These are phyloP conservation scores for Leccinum obscurum DNA, from an alignment of 768 basidiomycete genomes.

Conservation along the genomic window DNA sequence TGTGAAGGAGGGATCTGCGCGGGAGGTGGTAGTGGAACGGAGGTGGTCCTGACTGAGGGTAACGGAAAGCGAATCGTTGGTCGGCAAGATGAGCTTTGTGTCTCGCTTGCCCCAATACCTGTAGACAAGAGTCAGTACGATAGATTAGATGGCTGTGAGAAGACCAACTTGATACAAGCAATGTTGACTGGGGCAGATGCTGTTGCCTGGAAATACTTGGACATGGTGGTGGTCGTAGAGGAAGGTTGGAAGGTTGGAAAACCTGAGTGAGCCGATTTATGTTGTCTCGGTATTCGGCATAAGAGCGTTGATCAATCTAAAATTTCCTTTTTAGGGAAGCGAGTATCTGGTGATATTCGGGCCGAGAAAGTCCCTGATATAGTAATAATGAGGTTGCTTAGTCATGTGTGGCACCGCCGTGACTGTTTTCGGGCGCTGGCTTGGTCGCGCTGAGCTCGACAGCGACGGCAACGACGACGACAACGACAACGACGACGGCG, in stretches of 20 bases:
- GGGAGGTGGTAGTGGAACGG: conserved; percentile 89
- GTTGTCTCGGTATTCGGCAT: conserved; percentile 13
- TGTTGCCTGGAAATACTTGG: conserved; percentile 73
- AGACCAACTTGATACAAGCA: conserved; percentile 89
- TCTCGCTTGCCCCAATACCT: conserved; percentile 99
- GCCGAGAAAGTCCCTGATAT: conserved; percentile 18
- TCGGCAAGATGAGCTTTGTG: conserved; percentile 91
- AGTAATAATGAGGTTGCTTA: conserved; percentile 1
- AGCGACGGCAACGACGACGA: conserved; percentile 14
- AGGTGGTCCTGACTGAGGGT: conserved; percentile 97
- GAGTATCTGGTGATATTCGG: conserved; percentile 11
- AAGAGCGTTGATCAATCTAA: conserved; percentile 12
- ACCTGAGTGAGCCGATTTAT: conserved; percentile 1
- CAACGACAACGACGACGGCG: conserved; percentile 14
- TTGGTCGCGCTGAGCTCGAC: conserved; percentile 19
- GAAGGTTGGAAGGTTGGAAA: conserved; percentile 6
- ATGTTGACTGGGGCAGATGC: conserved; percentile 95
- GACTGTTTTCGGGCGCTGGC: conserved; percentile 31
- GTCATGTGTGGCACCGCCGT: conserved; percentile 23
- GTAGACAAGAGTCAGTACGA: conserved; percentile 13
- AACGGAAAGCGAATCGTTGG: conserved; percentile 97
- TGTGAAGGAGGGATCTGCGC: conserved; percentile 72
- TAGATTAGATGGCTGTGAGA: not conserved
- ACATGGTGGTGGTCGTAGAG: conserved; percentile 41
- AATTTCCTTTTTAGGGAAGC: conserved; percentile 7